Evolutionary conservation across 129 eudicot genomes (phyloP).

Genomic region (Heracleum sosnowskyi): DNA sequence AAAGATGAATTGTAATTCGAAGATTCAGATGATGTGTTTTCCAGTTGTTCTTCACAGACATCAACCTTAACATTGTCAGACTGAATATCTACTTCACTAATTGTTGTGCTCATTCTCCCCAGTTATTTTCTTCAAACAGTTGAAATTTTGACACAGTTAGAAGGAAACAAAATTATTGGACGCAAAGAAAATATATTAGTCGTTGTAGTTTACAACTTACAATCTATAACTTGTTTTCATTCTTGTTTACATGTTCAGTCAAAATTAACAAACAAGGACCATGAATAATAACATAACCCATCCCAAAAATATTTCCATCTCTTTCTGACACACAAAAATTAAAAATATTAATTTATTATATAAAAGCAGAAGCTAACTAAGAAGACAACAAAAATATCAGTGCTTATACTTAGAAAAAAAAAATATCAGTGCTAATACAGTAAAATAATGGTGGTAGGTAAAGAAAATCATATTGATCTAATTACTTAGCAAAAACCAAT

Average conservation of each 20-base stretch:
- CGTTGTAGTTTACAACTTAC: too few species aligned
- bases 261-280: too few species aligned
- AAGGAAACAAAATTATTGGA: too few species aligned
- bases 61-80: constrained; percentile 15
- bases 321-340: too few species aligned
- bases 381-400: background rate
- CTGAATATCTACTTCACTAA: constrained; percentile 29
- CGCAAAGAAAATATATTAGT: too few species aligned
- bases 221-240: too few species aligned
- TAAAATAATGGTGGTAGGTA: background rate
- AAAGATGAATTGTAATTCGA: constrained; percentile 35
- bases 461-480: background rate
- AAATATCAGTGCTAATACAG: background rate
- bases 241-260: background rate
- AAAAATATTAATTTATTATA: too few species aligned
- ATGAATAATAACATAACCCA: background rate
- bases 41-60: constrained; percentile 20
- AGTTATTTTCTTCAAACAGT: constrained; percentile 1
- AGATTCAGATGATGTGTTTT: constrained; percentile 28
- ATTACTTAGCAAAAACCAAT: background rate
- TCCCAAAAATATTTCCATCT: background rate
- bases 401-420: background rate
- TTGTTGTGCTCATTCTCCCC: constrained; percentile 4
- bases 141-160: background rate
- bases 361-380: background rate